Conservation (phyloP, 2,329 filamentous ascomycete species). For the Myotisia sp. region DNA sequence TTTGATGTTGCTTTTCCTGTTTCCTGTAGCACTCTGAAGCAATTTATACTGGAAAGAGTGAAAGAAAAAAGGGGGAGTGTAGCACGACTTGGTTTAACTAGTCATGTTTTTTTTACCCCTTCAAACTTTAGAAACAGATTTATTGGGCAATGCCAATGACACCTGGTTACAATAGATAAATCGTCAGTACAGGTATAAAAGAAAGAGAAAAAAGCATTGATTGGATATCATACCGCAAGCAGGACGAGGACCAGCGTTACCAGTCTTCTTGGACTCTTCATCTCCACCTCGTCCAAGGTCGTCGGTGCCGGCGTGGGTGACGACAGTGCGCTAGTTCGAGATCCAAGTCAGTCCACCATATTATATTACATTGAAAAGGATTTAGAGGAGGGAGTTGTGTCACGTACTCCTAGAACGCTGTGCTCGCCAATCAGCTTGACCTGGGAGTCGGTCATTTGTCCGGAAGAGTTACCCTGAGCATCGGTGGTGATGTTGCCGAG, state of each 20-base stretch:
- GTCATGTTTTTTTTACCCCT: background rate
- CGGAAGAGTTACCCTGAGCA: constrained; percentile 76
- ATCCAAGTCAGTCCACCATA: background rate
- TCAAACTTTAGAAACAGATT: constrained; percentile 18
- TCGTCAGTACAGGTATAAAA: background rate
- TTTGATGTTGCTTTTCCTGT: too few relatives aligned
- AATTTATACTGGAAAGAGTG: too few relatives aligned
- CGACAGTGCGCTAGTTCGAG: constrained; percentile 67
- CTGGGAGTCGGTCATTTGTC: constrained; percentile 61
- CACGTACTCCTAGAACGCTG: constrained; percentile 76
- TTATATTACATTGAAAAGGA: background rate
- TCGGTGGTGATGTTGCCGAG: constrained; percentile 96
- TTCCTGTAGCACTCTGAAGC: too few relatives aligned
- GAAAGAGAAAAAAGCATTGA: background rate
- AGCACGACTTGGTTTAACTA: too few relatives aligned
- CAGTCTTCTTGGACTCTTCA: constrained; percentile 96
- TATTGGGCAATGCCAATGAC: constrained; percentile 81
- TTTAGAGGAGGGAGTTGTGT: background rate
- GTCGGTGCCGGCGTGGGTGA: constrained; percentile 88
- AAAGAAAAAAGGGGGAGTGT: too few relatives aligned
- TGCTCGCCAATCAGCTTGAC: constrained; percentile 94
- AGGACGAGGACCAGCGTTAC: constrained; percentile 83
- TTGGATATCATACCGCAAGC: constrained; percentile 61
- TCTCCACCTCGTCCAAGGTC: constrained; percentile 85
- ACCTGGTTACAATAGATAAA: constrained; percentile 33